Base-by-base conservation (phyloP, 1,139 yeast genomes). In the Magnusiomyces starmeri region DNA sequence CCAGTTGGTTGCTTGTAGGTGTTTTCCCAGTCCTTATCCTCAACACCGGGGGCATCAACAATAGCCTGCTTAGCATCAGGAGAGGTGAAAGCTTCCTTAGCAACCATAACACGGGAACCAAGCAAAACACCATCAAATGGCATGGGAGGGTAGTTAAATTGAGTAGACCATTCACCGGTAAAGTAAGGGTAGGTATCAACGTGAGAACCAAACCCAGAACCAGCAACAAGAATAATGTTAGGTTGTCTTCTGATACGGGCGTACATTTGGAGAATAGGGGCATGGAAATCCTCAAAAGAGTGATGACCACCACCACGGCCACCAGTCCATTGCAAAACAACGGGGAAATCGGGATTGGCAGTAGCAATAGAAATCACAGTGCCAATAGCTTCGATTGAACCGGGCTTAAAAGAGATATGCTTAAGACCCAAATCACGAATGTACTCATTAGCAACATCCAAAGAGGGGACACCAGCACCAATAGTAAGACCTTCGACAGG, bases 281-380 rank as follows among this genome's bases (percentile, higher is more conserved):
- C 92, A 71, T 92, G 98, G 94, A 90, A 89, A 74, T 92, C 98
- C 77, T 92, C 99, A 68, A 83, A 92, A 54, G 97, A 90, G 73
- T 92, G 99, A 71, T 92, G 99, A 67, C 99, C 99, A 79, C 99
- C 99, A 75, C 97, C 99, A 80, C 99, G 90, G 70, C 99, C 99
- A 79, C 97, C 98, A 59, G 99, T 92, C 99, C 99, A 92, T 77
- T 92, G 98, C 64, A 92, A 76, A 54, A 92, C 90, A 65, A 92
- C 87, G 60, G 98, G 98, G 89, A 94, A 92, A 57, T 70, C 74
- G 61, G 98, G 98, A 73, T 90, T 95, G 51, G 95, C 90, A 69
- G 87, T 89, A 50, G 99, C 98, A 67, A 92, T 92, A 55, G 84
- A 74, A 63, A 92, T 82, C 59, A 83, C 88, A 70, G 85, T 94